These are phyloP conservation scores for Skeletonema costatum DNA, from an alignment of 108 stramenopile species.

Conservation along the genomic window DNA sequence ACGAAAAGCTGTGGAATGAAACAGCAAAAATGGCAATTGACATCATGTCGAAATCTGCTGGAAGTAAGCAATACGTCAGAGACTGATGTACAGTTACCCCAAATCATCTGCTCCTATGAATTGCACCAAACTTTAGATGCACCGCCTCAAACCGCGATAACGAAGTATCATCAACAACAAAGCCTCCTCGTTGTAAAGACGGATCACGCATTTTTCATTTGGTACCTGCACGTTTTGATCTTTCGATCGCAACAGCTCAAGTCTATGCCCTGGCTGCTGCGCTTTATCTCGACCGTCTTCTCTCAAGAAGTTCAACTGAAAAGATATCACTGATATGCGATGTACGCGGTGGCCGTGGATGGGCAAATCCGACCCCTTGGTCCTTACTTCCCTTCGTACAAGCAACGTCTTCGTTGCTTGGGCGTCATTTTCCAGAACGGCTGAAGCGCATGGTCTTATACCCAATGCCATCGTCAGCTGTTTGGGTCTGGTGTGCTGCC, in stretches of 20 bases:
- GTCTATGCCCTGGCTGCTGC: conserved; percentile 77
- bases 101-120: conserved; percentile 40
- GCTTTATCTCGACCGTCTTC: conserved; percentile 62
- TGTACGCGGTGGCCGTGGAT: conserved; percentile 74
- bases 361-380: conserved; percentile 67
- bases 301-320: conserved; percentile 54
- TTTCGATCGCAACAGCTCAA: conserved; percentile 42
- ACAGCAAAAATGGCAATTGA: conserved; percentile 30
- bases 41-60: not conserved
- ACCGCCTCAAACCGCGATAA: not conserved
- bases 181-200: conserved; percentile 46
- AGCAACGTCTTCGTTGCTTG: conserved; percentile 49
- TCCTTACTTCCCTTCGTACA: conserved; percentile 65
- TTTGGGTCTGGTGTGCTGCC: conserved; percentile 47
- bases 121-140: not conserved
- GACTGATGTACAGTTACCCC: conserved; percentile 17
- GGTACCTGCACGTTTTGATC: conserved; percentile 66
- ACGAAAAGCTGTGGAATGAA: conserved; percentile 30
- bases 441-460: conserved; percentile 57
- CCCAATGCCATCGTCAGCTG: conserved; percentile 61
- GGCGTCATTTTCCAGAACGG: conserved; percentile 70
- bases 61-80: not conserved
- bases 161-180: not conserved
- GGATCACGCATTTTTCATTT: conserved; percentile 66
- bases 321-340: conserved; percentile 63